phyloP scores from a whole-genome alignment of 208 protist genomes.

The Acanthamoeba quina region DNA sequence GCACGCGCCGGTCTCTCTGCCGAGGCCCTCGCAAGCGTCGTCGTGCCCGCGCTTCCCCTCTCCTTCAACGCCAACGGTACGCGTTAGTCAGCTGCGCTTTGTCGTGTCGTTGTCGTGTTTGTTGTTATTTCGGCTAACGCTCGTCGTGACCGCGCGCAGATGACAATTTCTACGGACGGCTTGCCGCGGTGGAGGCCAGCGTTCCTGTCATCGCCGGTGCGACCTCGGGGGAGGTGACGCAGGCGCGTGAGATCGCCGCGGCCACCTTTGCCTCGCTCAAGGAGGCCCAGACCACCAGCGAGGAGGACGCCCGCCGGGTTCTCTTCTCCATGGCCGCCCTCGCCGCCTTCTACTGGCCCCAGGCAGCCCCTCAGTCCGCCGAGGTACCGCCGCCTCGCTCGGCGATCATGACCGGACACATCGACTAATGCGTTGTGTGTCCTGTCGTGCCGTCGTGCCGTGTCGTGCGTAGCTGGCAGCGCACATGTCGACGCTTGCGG shows the following conservation, averaged over 20 bases:
- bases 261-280: conserved; percentile 48
- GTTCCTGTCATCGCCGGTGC: neutral
- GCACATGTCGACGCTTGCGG: conserved; percentile 7
- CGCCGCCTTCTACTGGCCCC: conserved; percentile 42
- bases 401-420: neutral
- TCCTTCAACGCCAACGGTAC: neutral
- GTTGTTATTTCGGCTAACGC: neutral
- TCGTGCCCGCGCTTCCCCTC: neutral
- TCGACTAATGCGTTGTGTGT: neutral
- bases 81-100: neutral
- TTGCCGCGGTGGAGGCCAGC: neutral
- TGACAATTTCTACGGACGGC: neutral
- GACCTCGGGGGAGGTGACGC: neutral
- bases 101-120: neutral
- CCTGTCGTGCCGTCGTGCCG: neutral
- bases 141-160: neutral
- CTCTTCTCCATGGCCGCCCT: conserved; percentile 32
- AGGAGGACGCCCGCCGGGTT: conserved; percentile 18
- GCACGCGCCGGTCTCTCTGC: neutral
- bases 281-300: neutral
- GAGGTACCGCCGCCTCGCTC: neutral
- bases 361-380: neutral
- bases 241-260: conserved; percentile 26
- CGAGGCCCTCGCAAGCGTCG: neutral
- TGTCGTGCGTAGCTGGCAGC: neutral